Evolutionary conservation across 257 asterid genomes (phyloP), one percentile per base, ranked within the genome.

Genomic region (Sherardia arvensis): DNA sequence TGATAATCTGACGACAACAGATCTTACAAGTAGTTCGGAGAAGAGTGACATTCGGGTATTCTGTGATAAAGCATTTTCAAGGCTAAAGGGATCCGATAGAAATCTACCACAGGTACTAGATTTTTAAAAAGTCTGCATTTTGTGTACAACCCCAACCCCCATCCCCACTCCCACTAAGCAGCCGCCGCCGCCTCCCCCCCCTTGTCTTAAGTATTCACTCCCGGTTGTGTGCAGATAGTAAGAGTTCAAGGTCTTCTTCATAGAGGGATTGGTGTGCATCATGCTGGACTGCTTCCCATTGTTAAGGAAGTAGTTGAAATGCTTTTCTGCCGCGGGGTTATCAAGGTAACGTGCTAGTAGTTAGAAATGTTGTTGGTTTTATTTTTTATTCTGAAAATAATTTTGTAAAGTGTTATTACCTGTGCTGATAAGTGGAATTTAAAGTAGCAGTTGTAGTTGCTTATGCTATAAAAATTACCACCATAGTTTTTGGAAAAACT

Each of bases 251-350:
- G 82, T 69, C 97, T 93, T 78, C 94, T 93, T 33, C 85, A 73
- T 75, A 81, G 96, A 69, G 99, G 99, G 61, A 87, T 93, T 70
- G 99, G 96, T 25, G 94, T 93, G 58, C 99, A 93, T 79, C 99
- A 93, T 83, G 96, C 99, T 30, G 99, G 99, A 62, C 70, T 93
- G 66, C 97, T 93, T 74, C 99, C 99, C 61, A 93, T 93, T 71
- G 96, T 93, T 49, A 93, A 90, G 81, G 99, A 93, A 90, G 99
- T 93, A 57, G 96, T 93, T 59, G 99, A 93, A 81, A 93, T 93
- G 99, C 97, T 93, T 74, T 93, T 93, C 73, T 93, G 99, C 70
- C 97, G 97, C 70, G 99, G 99, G 64, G 88, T 93, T 55, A 68
- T 93, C 69, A 93, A 93, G 99, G 99, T 92, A 79, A 62, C 6